A percentile compares a stretch with the other conserved stretches of the same genome.
Evolutionary conservation across 208 protist genomes (phyloP).

Genomic region (Leishmania mexicana): DNA sequence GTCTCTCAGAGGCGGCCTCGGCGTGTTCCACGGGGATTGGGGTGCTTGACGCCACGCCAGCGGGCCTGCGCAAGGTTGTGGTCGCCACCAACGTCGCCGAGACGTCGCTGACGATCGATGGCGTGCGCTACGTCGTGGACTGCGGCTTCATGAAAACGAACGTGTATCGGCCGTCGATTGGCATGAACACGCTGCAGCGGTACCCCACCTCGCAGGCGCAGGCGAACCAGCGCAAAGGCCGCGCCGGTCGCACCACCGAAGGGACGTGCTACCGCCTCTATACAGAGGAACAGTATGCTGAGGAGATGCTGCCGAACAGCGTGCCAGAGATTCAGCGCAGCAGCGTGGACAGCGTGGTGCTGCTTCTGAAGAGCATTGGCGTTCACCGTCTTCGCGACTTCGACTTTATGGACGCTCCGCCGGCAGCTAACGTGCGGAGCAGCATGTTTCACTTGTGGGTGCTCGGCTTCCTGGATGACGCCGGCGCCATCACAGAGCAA

Average conservation of each 20-base stretch:
- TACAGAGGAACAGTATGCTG: conserved; percentile 95
- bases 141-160: conserved; percentile 99
- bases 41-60: conserved; percentile 96
- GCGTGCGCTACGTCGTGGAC: conserved; percentile 96
- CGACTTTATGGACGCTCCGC: conserved; percentile 99
- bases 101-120: conserved; percentile 99
- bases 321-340: conserved; percentile 99
- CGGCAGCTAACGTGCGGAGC: conserved; percentile 93
- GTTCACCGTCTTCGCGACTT: conserved; percentile 96
- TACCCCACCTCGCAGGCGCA: conserved; percentile 97
- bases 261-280: conserved; percentile 97
- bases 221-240: conserved; percentile 96
- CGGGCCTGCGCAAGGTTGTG: conserved; percentile 97
- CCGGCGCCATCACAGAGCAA: conserved; percentile 94
- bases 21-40: conserved; percentile 45
- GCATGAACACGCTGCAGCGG: conserved; percentile 96
- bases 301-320: conserved; percentile 95
- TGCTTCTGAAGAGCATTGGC: conserved; percentile 97
- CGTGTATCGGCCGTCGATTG: conserved; percentile 97
- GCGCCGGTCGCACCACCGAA: conserved; percentile 97
- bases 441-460: conserved; percentile 98
- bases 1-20: conserved; percentile 94
- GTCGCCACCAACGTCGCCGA: conserved; percentile 99
- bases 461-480: conserved; percentile 97
- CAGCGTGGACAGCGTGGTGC: conserved; percentile 95